These are phyloP conservation scores for Talaromyces verruculosus DNA, from an alignment of 2,329 filamentous ascomycete species.

Conservation along the genomic window DNA sequence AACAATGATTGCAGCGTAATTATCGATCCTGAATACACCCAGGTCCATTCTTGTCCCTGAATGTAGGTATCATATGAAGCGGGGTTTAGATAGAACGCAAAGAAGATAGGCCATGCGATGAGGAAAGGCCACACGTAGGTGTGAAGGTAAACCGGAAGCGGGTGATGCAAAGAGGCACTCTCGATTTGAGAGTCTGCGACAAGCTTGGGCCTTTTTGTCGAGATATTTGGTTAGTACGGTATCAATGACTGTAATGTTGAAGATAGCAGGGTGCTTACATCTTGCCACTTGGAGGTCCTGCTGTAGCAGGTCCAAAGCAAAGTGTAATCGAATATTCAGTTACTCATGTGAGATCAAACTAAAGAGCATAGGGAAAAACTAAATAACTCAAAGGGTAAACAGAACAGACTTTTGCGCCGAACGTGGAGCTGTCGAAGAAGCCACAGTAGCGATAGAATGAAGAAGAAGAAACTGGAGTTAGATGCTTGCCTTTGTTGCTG, in stretches of 20 bases:
- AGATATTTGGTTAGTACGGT: constrained; percentile 17
- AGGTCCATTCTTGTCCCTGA: constrained; percentile 94
- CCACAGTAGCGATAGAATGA: constrained; percentile 17
- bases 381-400: not conserved
- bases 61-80: constrained; percentile 90
- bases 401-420: not conserved
- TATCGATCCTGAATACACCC: constrained; percentile 87
- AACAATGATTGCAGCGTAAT: constrained; percentile 81
- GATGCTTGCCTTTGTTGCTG: constrained; percentile 2
- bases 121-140: constrained; percentile 91
- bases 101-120: constrained; percentile 87
- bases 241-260: not conserved
- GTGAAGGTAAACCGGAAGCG: constrained; percentile 76
- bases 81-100: constrained; percentile 78
- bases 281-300: constrained; percentile 22
- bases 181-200: constrained; percentile 90
- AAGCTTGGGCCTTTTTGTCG: constrained; percentile 67
- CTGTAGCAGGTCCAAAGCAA: constrained; percentile 19
- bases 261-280: constrained; percentile 16
- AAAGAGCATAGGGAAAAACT: not conserved
- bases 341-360: constrained; percentile 15
- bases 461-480: constrained; percentile 11
- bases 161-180: constrained; percentile 82
- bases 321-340: constrained; percentile 11
- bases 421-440: constrained; percentile 18